A percentile compares a stretch with the other conserved stretches of the same genome.
Evolutionary conservation across 768 basidiomycete genomes (phyloP).

Genomic region (Lepiota brunneoincarnata): DNA sequence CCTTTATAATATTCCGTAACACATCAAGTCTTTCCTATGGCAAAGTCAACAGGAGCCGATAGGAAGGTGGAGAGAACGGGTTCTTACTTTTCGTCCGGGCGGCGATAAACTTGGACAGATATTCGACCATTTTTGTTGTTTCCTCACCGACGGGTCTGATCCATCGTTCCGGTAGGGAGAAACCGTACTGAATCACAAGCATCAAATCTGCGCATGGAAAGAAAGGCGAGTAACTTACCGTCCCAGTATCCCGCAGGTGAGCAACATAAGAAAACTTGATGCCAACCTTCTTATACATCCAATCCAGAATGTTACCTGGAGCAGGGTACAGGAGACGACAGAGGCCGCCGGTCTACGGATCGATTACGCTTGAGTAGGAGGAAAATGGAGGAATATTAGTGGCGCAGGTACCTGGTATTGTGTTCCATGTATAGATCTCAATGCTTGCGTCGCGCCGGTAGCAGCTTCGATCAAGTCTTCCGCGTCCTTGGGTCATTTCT

Average conservation of each 20-base stretch:
- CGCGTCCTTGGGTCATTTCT: slow-evolving; percentile 59
- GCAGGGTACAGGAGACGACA: slow-evolving; percentile 32
- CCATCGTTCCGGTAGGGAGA: slow-evolving; percentile 65
- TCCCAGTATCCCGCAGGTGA: slow-evolving; percentile 33
- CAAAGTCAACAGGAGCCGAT: neutral
- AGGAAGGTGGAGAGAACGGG: neutral
- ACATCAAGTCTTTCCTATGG: slow-evolving; percentile 3
- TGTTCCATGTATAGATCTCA: slow-evolving; percentile 53
- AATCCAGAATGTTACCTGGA: slow-evolving; percentile 34
- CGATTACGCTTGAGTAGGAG: neutral
- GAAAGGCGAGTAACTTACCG: slow-evolving; percentile 25
- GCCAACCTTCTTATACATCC: slow-evolving; percentile 30
- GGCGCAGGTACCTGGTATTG: slow-evolving; percentile 42
- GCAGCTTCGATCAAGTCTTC: slow-evolving; percentile 77
- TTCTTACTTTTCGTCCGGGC: slow-evolving; percentile 14
- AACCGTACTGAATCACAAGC: slow-evolving; percentile 56
- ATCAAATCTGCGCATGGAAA: slow-evolving; percentile 2
- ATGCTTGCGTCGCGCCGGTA: slow-evolving; percentile 58
- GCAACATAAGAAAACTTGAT: slow-evolving; percentile 33
- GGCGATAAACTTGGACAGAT: slow-evolving; percentile 66
- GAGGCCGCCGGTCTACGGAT: slow-evolving; percentile 21
- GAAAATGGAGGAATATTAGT: neutral
- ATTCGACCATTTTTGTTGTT: slow-evolving; percentile 59
- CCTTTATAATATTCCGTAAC: too few species aligned
- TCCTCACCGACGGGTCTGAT: slow-evolving; percentile 84